Evolutionary conservation across 345 rosid genomes (phyloP), one percentile per base, ranked within the genome.

Genomic region (Heritiera fomes): DNA sequence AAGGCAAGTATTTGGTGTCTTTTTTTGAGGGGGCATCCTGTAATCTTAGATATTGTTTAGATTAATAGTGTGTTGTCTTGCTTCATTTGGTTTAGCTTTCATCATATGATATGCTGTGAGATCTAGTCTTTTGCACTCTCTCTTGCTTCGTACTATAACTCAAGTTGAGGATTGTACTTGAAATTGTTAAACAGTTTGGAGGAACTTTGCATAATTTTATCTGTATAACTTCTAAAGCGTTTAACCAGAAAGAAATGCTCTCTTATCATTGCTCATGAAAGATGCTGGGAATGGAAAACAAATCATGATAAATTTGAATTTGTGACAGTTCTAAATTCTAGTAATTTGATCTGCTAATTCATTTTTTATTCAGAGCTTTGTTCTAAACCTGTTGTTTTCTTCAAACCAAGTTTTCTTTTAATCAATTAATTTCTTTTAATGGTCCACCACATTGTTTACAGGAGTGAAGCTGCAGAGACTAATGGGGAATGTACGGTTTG

Each of bases 401-500:
- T 1, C 38, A 34, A 34, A 34, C 38, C 38, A 34, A 34, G 38
- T 34, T 34, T 32, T 72, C 41, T 28, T 45, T 28, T 12, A n/a
- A 34, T n/a, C 28, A 50, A 59, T n/a, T 49, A 13, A 12, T 9
- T 75, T 40, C 20, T 70, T 65, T 70, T 18, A 56, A 40, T 69
- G 6, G 71, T 73, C 46, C 52, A 34, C 61, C 50, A 23, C 52
- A 32, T 43, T 69, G n/a, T 60, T 47, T 65, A 15, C 79, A 85
- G 88, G 90, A 46, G 43, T 76, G 73, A 79, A 79, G 76, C 81
- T 79, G 76, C 83, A 49, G 73, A 85, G 78, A 71, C 59, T 87
- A 65, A 75, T 23, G 41, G 90, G 88, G 68, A 64, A 82, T 71
- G 38, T 87, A 75, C 86, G 83, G 75, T 84, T 87, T 64, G 65